Conservation (phyloP, 306 rosid genomes). For the Amphicarpaea edgeworthii region DNA sequence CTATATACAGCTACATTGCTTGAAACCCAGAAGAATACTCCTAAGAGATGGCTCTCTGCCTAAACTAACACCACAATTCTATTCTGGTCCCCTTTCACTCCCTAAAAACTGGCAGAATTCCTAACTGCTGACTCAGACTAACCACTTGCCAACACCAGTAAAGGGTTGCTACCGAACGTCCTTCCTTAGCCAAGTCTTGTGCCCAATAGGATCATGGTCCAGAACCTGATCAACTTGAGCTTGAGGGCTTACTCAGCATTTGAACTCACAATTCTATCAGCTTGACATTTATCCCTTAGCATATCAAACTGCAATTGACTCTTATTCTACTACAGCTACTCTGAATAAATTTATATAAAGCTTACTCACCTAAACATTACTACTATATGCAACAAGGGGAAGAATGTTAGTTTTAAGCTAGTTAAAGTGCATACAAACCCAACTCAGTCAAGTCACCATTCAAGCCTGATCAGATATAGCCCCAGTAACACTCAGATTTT, state of each 20-base stretch:
- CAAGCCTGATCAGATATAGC: slow-evolving; percentile 10
- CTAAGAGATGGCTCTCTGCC: neutral
- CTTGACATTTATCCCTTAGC: slow-evolving; percentile 3
- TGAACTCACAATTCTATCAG: neutral
- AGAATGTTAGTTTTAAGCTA: neutral
- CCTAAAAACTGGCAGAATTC: neutral
- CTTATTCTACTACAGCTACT: slow-evolving; percentile 20
- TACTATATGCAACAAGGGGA: neutral
- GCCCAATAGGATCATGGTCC: neutral
- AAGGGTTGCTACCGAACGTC: neutral
- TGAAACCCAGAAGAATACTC: neutral
- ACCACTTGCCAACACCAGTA: neutral
- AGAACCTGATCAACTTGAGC: slow-evolving; percentile 1
- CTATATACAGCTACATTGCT: neutral
- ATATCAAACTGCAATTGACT: slow-evolving; percentile 29
- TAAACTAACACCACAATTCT: neutral
- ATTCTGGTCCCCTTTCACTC: neutral
- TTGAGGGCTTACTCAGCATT: neutral
- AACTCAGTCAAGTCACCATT: neutral
- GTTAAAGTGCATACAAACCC: slow-evolving; percentile 1
- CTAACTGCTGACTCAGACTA: neutral
- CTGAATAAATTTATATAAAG: neutral
- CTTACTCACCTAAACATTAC: slow-evolving; percentile 17
- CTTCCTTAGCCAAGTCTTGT: slow-evolving; percentile 5
- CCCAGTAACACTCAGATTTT: slow-evolving; percentile 25